Percentiles rank a stretch among this genome's conserved stretches.
Conservation (phyloP, 2,329 filamentous ascomycete genomes). For the Xylaria sp. region DNA sequence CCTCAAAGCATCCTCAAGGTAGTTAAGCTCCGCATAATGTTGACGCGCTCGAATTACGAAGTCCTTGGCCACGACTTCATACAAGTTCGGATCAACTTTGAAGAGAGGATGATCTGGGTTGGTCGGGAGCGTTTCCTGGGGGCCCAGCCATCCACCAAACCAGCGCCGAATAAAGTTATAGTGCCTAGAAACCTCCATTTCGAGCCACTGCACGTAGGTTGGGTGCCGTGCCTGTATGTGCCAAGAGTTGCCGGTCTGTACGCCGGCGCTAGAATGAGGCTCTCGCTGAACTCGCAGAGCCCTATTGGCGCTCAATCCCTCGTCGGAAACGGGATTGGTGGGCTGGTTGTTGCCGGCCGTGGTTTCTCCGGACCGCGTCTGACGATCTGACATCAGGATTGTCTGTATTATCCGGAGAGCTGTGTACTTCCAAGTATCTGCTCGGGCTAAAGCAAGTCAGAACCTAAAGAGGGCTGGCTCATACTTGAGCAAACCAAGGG, state of each 20-base stretch:
- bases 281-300: not conserved
- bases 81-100: not conserved
- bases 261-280: too few relatives aligned
- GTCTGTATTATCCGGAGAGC: too few relatives aligned
- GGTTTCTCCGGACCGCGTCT: fast-evolving
- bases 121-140: not conserved
- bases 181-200: not conserved
- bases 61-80: not conserved
- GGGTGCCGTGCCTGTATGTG: not conserved
- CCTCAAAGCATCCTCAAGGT: not conserved
- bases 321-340: not conserved
- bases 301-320: not conserved
- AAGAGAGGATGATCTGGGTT: fast-evolving
- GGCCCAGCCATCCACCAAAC: not conserved
- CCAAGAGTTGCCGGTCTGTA: not conserved
- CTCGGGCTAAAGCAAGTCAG: not conserved
- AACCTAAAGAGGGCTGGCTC: not conserved
- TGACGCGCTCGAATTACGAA: not conserved
- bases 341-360: not conserved
- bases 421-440: not conserved
- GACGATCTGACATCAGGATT: not conserved
- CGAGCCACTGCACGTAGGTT: not conserved
- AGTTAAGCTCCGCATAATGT: not conserved
- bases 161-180: not conserved
- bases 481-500: too few relatives aligned